Conservation (phyloP, 306 rosid genomes). For the Lagenaria siceraria region DNA sequence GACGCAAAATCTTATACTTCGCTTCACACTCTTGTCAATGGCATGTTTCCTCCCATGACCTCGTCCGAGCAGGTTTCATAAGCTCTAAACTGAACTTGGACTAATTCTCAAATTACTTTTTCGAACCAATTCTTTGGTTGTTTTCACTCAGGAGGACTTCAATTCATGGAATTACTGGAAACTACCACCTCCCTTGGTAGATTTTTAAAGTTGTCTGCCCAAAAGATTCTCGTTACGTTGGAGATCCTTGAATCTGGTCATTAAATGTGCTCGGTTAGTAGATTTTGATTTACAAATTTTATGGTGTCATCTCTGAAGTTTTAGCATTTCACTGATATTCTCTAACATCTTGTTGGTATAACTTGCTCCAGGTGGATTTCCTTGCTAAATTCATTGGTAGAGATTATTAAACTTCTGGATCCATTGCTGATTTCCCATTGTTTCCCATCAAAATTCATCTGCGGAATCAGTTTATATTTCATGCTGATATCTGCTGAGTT, state of each 20-base stretch:
- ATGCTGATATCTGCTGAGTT: background rate
- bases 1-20: slow-evolving; percentile 72
- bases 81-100: slow-evolving; percentile 10
- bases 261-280: background rate
- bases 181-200: slow-evolving; percentile 37
- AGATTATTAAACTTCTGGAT: background rate
- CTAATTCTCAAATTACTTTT: slow-evolving; percentile 6
- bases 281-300: background rate
- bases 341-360: background rate
- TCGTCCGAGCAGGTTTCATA: slow-evolving; percentile 61
- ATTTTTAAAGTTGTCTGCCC: slow-evolving; percentile 23
- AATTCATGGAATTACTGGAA: slow-evolving; percentile 97
- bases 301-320: background rate
- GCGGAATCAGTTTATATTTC: slow-evolving; percentile 2
- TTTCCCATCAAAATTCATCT: background rate
- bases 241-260: background rate
- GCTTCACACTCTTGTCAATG: slow-evolving; percentile 79
- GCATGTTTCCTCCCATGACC: slow-evolving; percentile 64
- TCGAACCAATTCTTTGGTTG: background rate
- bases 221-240: background rate
- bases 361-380: background rate
- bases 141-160: slow-evolving; percentile 71
- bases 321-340: background rate
- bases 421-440: background rate
- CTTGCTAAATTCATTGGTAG: background rate